These are phyloP conservation scores for Colletotrichum sidae DNA, from an alignment of 2,329 filamentous ascomycete species.

Conservation along the genomic window DNA sequence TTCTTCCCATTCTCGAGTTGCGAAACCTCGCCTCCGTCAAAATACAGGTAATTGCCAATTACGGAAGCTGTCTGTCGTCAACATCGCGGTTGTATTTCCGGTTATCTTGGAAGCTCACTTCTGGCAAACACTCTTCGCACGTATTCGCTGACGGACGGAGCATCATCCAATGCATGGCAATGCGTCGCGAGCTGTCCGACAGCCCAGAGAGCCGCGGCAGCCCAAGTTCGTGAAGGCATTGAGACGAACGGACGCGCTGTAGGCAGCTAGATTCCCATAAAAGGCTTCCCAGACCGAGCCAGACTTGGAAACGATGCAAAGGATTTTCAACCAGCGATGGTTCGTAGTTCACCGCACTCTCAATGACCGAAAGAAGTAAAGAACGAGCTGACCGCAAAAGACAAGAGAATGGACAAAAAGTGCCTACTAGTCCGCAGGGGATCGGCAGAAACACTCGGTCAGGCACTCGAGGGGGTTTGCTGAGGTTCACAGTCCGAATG, in stretches of 20 bases:
- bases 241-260: not conserved
- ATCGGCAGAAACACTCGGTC: not conserved
- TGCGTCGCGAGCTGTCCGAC: slow-evolving; percentile 13
- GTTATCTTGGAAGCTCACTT: not conserved
- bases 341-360: too few species aligned
- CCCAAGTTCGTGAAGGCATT: slow-evolving; percentile 17
- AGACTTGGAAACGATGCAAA: too few species aligned
- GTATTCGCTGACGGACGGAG: slow-evolving; percentile 19
- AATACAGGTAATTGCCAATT: slow-evolving; percentile 28
- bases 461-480: not conserved
- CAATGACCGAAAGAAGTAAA: too few species aligned
- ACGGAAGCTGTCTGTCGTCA: slow-evolving; percentile 25
- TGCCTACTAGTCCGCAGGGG: too few species aligned
- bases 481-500: not conserved
- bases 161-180: slow-evolving; percentile 11
- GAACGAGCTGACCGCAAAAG: too few species aligned
- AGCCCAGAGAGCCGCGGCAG: slow-evolving; percentile 17
- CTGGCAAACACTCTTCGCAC: slow-evolving; percentile 26
- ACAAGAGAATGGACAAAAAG: too few species aligned
- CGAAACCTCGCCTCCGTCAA: slow-evolving; percentile 33
- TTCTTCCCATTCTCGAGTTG: slow-evolving; percentile 19
- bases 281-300: too few species aligned
- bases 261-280: not conserved
- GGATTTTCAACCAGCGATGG: too few species aligned
- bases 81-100: not conserved